phyloP scores from a whole-genome alignment of 169 alveolate genomes.

The Theileria annulata region DNA sequence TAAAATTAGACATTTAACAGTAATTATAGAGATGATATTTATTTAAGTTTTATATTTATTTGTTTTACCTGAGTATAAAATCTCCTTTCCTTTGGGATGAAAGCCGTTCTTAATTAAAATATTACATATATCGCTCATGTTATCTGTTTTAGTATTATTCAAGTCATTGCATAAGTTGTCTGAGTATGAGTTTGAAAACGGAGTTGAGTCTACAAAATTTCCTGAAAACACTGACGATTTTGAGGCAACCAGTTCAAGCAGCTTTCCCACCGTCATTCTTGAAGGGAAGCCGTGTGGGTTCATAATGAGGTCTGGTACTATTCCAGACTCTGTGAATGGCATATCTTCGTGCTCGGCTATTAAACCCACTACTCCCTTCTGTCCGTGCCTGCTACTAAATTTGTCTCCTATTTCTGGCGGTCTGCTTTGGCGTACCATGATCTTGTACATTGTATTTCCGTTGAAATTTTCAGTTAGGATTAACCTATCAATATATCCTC shows the following conservation, averaged over 20 bases:
- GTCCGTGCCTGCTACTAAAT: conserved; percentile 99
- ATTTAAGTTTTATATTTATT: not conserved
- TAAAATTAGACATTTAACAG: not conserved
- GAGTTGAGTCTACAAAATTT: conserved; percentile 95
- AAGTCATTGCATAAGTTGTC: conserved; percentile 66
- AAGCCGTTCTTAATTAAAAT: conserved; percentile 93
- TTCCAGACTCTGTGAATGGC: conserved; percentile 99
- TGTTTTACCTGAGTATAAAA: conserved; percentile 92
- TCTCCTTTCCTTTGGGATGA: conserved; percentile 90
- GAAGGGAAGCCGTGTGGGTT: conserved; percentile 99
- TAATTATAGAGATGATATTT: not conserved
- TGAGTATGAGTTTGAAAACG: conserved; percentile 94
- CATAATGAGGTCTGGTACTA: conserved; percentile 99
- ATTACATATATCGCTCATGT: conserved; percentile 41
- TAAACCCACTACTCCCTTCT: conserved; percentile 99
- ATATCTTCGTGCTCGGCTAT: conserved; percentile 96
- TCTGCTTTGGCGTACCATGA: conserved; percentile 90
- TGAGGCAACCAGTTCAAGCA: conserved; percentile 94
- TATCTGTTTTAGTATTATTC: conserved; percentile 23
- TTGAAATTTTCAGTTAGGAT: conserved; percentile 90
- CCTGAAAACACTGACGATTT: conserved; percentile 96
- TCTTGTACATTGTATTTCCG: conserved; percentile 88
- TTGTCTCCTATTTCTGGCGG: conserved; percentile 99
- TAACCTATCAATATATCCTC: conserved; percentile 93
- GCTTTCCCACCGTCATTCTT: conserved; percentile 99